Evolutionary conservation across 2,329 filamentous ascomycete species (phyloP).

Genomic region (Epichloe typhina): DNA sequence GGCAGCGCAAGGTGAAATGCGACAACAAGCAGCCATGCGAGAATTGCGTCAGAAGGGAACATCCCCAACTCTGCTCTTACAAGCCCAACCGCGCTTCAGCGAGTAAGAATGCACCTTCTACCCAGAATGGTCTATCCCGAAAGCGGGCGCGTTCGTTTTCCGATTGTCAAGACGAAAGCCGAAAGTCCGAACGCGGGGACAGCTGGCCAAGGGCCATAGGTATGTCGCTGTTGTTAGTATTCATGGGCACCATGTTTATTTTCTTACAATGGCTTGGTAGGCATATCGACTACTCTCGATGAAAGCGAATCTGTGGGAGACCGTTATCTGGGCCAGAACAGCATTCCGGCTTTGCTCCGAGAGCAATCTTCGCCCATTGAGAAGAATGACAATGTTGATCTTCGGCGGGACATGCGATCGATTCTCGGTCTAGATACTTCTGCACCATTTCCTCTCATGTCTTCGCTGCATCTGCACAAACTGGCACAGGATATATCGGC

Average conservation of each 20-base stretch:
- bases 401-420: conserved; percentile 51
- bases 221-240: conserved; percentile 9
- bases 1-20: conserved; percentile 56
- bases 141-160: conserved; percentile 23
- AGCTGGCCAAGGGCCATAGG: conserved; percentile 31
- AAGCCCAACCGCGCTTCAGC: conserved; percentile 42
- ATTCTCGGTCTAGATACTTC: conserved; percentile 54
- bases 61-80: conserved; percentile 52
- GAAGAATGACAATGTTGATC: conserved; percentile 39
- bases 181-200: conserved; percentile 24
- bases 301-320: conserved; percentile 44
- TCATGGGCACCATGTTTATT: background rate
- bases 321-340: conserved; percentile 53
- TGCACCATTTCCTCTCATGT: conserved; percentile 55
- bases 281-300: conserved; percentile 27
- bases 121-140: conserved; percentile 13
- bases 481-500: conserved; percentile 47
- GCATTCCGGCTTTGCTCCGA: conserved; percentile 50
- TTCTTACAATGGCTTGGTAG: conserved; percentile 8
- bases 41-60: conserved; percentile 54
- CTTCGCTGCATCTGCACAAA: conserved; percentile 44
- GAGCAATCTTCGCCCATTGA: conserved; percentile 44
- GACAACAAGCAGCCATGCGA: conserved; percentile 57
- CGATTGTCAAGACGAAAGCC: conserved; percentile 18
- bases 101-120: conserved; percentile 20